Base-by-base conservation (phyloP, 805 yeast genomes). In the Kuraishia cidri region DNA sequence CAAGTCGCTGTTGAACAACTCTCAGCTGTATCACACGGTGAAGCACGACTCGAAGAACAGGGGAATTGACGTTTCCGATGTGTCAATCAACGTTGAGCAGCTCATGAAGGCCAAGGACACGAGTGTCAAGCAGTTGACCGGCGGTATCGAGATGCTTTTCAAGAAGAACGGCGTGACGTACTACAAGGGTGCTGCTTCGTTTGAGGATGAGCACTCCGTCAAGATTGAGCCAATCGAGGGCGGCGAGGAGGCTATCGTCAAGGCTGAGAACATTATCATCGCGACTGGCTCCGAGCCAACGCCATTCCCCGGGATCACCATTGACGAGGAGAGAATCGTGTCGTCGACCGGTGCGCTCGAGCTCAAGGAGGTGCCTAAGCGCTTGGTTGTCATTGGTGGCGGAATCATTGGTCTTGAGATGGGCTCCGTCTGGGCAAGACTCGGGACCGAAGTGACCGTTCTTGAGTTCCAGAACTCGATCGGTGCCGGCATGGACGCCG, bases 261-360 rank as follows among this genome's bases (percentile, higher is more conserved):
- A 75, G 45, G 94, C 95, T 40, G 83, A 86, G 55, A 78, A 90
- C 64, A 69, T 92, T 60, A 83, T 92, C 55, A 75, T 92, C 55
- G 99, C 99, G 46, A 92, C 99, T 24, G 99, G 99, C 42, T 88
- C 97, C 22, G 99, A 92, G 65, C 88, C 88, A 36, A 82, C 97
- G 26, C 97, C 97, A 32, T 92, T 92, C 88, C 98, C 98, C 47
- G 98, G 98, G 41, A 85, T 92, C 49, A 79, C 77, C 47, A 76
- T 92, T 44, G 99, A 92, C 55, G 97, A 92, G 66, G 94, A 90
- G 70, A 80, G 94, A 67, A 92, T 92, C 46, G 97, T 92, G 35
- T 72, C 95, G 24, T 87, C 97, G 21, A 92, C 99, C 30, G 99
- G 99, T 50, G 83, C 85, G 37, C 65, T 92, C 37, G 60, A 81